Conservation (phyloP, 2,329 filamentous ascomycete genomes). For the Cladophialophora carrionii region DNA sequence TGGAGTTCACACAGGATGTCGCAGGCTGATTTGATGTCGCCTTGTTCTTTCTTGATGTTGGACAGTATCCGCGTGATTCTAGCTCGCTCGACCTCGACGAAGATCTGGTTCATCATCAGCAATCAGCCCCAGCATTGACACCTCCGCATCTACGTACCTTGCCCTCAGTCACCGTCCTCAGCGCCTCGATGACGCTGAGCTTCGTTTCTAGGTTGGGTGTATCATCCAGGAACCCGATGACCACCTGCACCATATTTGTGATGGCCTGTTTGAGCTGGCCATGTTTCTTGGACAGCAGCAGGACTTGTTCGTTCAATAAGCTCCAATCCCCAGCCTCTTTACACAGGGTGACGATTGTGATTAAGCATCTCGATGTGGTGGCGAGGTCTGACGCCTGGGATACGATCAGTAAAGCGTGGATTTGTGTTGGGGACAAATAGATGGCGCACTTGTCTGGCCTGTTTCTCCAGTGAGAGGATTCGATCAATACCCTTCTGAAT, state of each 20-base stretch:
- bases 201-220: constrained; percentile 86
- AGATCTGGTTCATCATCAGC: constrained; percentile 65
- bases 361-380: constrained; percentile 85
- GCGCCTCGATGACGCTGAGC: constrained; percentile 88
- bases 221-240: constrained; percentile 87
- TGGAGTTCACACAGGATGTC: constrained; percentile 97
- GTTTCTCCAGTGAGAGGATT: constrained; percentile 88
- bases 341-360: constrained; percentile 89
- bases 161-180: constrained; percentile 95
- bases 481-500: constrained; percentile 90
- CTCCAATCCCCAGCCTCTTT: constrained; percentile 93
- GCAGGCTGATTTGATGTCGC: constrained; percentile 84
- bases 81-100: constrained; percentile 96
- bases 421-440: not conserved
- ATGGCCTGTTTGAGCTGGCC: constrained; percentile 98
- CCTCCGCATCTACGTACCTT: constrained; percentile 61
- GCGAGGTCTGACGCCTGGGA: constrained; percentile 87
- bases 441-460: constrained; percentile 80
- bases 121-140: not conserved
- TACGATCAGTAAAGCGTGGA: constrained; percentile 29
- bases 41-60: constrained; percentile 95
- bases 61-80: constrained; percentile 93
- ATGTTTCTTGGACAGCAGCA: constrained; percentile 98
- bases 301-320: constrained; percentile 92
- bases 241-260: constrained; percentile 97